Evolutionary conservation across 2,329 filamentous ascomycete species (phyloP).

Genomic region (Penicillium italicum): DNA sequence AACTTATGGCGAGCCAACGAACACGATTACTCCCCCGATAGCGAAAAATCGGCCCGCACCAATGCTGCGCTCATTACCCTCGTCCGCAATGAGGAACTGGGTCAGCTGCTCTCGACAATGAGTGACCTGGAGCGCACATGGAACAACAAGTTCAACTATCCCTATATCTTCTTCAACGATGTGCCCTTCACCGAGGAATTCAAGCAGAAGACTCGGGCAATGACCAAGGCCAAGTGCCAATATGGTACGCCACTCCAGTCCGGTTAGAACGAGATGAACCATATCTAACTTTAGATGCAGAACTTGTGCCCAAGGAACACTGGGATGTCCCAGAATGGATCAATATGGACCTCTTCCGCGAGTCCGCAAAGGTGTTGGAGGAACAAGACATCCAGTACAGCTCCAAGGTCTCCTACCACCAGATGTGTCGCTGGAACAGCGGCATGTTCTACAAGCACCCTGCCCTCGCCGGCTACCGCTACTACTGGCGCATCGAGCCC

Average conservation of each 20-base stretch:
- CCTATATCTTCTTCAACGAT: slow-evolving; percentile 99
- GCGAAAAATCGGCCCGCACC: slow-evolving; percentile 74
- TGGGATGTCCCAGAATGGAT: slow-evolving; percentile 94
- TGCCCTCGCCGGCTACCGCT: slow-evolving; percentile 74
- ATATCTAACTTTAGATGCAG: slow-evolving; percentile 46
- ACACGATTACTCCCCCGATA: slow-evolving; percentile 73
- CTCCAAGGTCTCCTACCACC: slow-evolving; percentile 83
- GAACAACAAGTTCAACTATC: slow-evolving; percentile 99
- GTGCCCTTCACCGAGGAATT: slow-evolving; percentile 91
- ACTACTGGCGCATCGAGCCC: slow-evolving; percentile 98
- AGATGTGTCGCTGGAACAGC: slow-evolving; percentile 99
- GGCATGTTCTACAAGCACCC: slow-evolving; percentile 97
- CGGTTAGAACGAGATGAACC: slow-evolving; percentile 13
- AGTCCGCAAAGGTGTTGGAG: slow-evolving; percentile 77
- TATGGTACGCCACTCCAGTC: slow-evolving; percentile 58
- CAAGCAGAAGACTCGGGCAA: slow-evolving; percentile 72
- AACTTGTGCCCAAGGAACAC: slow-evolving; percentile 88
- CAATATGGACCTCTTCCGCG: slow-evolving; percentile 76
- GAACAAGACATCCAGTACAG: slow-evolving; percentile 89
- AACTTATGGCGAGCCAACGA: slow-evolving; percentile 68
- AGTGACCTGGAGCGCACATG: slow-evolving; percentile 86
- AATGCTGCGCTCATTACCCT: slow-evolving; percentile 89
- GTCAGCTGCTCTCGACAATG: slow-evolving; percentile 84
- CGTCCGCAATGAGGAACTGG: slow-evolving; percentile 85
- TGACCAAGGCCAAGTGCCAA: slow-evolving; percentile 81